phyloP scores from a whole-genome alignment of 1,284 basidiomycete species.

The Boletus mariae region DNA sequence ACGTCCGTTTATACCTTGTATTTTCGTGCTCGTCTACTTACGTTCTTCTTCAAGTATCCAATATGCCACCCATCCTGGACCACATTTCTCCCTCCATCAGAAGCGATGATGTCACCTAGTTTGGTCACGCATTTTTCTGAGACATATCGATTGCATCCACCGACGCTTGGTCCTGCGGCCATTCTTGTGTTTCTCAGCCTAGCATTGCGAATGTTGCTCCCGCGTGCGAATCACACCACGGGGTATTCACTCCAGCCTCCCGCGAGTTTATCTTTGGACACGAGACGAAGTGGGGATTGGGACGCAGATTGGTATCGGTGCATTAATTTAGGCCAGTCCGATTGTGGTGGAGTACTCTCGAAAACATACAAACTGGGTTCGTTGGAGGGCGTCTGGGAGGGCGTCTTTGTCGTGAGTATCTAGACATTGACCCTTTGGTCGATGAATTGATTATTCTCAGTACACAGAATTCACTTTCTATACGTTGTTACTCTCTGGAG shows the following conservation, averaged over 20 bases:
- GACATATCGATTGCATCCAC: slow-evolving; percentile 42
- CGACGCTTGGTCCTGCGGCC: slow-evolving; percentile 62
- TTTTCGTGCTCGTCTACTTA: slow-evolving; percentile 10
- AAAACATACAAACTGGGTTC: slow-evolving; percentile 58
- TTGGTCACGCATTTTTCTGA: slow-evolving; percentile 43
- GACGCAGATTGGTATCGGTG: slow-evolving; percentile 60
- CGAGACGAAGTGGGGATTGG: slow-evolving; percentile 44
- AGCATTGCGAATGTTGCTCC: slow-evolving; percentile 38
- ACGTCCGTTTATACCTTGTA: slow-evolving; percentile 38
- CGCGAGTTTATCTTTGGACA: slow-evolving; percentile 23
- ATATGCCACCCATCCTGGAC: slow-evolving; percentile 55
- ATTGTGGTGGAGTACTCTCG: slow-evolving; percentile 34
- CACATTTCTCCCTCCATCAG: slow-evolving; percentile 45
- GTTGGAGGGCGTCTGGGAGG: slow-evolving; percentile 74
- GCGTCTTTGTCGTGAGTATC: slow-evolving; percentile 60
- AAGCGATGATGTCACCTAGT: slow-evolving; percentile 17
- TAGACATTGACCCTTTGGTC: not conserved
- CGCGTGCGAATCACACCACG: slow-evolving; percentile 34
- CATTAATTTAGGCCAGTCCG: slow-evolving; percentile 37
- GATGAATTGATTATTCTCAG: slow-evolving; percentile 34
- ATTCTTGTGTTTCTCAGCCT: slow-evolving; percentile 65
- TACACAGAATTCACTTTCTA: slow-evolving; percentile 74
- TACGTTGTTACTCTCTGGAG: slow-evolving; percentile 59
- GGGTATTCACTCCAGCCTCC: slow-evolving; percentile 35
- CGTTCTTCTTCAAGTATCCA: slow-evolving; percentile 46